Evolutionary conservation across 495 filamentous ascomycete genomes (phyloP).

Genomic region (Annulohypoxylon maeteangense): DNA sequence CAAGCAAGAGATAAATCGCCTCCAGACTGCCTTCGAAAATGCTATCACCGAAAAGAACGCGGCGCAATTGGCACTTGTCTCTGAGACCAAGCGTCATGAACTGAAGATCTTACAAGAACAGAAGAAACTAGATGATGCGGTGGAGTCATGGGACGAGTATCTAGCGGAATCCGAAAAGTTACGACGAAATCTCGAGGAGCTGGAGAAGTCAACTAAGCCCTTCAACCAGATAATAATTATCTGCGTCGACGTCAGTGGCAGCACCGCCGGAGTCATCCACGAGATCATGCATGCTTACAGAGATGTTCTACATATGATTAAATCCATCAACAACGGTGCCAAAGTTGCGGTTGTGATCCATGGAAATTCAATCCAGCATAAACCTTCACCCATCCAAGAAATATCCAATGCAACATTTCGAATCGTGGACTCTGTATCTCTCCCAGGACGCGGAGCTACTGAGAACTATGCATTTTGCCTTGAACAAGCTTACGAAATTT

Average conservation of each 20-base stretch:
- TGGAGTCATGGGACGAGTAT: not conserved
- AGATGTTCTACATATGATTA: constrained; percentile 20
- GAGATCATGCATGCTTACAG: constrained; percentile 26
- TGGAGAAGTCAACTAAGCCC: constrained; percentile 9
- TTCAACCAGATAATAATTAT: constrained; percentile 23
- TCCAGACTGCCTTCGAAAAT: not conserved
- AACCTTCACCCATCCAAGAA: not conserved
- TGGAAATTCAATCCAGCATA: not conserved
- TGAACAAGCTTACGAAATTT: not conserved
- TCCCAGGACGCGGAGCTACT: not conserved
- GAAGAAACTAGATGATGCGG: not conserved
- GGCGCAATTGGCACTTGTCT: not conserved
- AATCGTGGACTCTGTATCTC: constrained; percentile 10
- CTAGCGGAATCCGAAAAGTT: constrained; percentile 2
- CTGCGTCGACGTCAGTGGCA: constrained; percentile 22
- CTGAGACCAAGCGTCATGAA: not conserved
- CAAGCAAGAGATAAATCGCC: not conserved
- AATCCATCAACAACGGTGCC: constrained; percentile 8
- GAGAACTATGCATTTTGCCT: constrained; percentile 25
- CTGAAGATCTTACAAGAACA: not conserved
- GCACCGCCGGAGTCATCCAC: not conserved
- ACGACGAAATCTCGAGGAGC: constrained; percentile 6
- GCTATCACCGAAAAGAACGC: not conserved
- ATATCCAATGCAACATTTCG: constrained; percentile 19
- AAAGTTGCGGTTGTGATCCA: constrained; percentile 24